Conservation (phyloP, 2,329 filamentous ascomycete genomes). For the Aspergillus sp. region DNA sequence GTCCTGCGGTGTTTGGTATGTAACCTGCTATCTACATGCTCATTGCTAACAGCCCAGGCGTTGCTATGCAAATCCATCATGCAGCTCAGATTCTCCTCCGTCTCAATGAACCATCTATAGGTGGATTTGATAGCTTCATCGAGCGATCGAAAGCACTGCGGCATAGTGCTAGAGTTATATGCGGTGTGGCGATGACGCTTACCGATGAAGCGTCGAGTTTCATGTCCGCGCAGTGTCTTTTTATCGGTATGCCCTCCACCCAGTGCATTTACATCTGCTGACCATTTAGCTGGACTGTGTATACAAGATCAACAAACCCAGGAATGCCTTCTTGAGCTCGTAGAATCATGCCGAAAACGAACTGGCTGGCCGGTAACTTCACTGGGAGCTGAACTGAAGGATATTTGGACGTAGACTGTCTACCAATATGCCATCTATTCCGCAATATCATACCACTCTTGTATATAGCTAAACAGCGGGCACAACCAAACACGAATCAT, state of each 20-base stretch:
- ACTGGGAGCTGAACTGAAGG: conserved; percentile 14
- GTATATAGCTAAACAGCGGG: no score
- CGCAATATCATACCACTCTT: no score
- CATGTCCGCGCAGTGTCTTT: conserved; percentile 21
- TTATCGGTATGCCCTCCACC: conserved; percentile 12
- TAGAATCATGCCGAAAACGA: conserved; percentile 12
- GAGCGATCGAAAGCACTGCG: conserved; percentile 12
- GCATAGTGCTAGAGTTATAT: conserved; percentile 15
- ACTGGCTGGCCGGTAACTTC: conserved; percentile 17
- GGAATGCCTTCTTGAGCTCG: conserved; percentile 11
- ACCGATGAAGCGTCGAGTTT: conserved; percentile 19
- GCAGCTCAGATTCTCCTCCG: conserved; percentile 16
- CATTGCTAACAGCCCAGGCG: conserved; percentile 3
- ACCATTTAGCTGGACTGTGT: conserved; percentile 9
- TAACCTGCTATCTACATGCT: neutral
- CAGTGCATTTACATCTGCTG: neutral
- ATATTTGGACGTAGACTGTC: conserved; percentile 7
- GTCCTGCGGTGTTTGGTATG: conserved; percentile 18
- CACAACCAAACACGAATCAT: no score
- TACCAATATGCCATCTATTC: no score
- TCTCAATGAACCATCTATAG: conserved; percentile 15
- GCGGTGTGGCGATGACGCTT: conserved; percentile 19
- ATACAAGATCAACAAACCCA: conserved; percentile 6
- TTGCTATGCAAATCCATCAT: conserved; percentile 17
- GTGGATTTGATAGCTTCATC: conserved; percentile 14